These are phyloP conservation scores for Geotrichum restrictum DNA, from an alignment of 1,139 yeast genomes.

Conservation along the genomic window DNA sequence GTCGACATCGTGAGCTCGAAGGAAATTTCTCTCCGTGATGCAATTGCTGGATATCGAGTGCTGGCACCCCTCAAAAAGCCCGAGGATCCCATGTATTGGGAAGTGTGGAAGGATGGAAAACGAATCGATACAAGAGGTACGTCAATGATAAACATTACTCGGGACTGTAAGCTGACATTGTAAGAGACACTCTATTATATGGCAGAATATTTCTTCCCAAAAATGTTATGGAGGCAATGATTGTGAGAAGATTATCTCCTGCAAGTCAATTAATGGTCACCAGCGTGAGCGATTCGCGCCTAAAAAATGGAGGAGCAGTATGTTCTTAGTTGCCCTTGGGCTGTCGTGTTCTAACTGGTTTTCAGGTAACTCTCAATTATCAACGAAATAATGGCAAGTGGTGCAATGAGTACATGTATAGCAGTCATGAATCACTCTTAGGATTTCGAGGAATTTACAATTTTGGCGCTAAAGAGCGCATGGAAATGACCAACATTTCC, in stretches of 20 bases:
- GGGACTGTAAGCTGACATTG: not conserved
- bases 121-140: constrained; percentile 33
- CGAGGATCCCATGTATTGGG: constrained; percentile 28
- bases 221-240: constrained; percentile 82
- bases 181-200: constrained; percentile 49
- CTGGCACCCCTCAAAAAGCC: constrained; percentile 47
- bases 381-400: constrained; percentile 65
- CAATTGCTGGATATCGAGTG: constrained; percentile 71
- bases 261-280: constrained; percentile 65
- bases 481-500: constrained; percentile 36
- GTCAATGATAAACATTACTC: not conserved
- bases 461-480: constrained; percentile 42
- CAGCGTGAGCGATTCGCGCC: constrained; percentile 67
- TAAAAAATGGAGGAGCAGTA: constrained; percentile 50
- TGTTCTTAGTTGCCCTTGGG: constrained; percentile 24
- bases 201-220: constrained; percentile 91
- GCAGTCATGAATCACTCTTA: constrained; percentile 83
- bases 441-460: constrained; percentile 81
- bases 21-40: constrained; percentile 59
- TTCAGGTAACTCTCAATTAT: constrained; percentile 56
- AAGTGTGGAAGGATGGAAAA: constrained; percentile 37
- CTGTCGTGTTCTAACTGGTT: constrained; percentile 22
- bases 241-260: constrained; percentile 59
- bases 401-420: constrained; percentile 73
- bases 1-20: constrained; percentile 51